Conservation (phyloP, 495 filamentous ascomycete genomes). For the Xylaria flabelliformis region DNA sequence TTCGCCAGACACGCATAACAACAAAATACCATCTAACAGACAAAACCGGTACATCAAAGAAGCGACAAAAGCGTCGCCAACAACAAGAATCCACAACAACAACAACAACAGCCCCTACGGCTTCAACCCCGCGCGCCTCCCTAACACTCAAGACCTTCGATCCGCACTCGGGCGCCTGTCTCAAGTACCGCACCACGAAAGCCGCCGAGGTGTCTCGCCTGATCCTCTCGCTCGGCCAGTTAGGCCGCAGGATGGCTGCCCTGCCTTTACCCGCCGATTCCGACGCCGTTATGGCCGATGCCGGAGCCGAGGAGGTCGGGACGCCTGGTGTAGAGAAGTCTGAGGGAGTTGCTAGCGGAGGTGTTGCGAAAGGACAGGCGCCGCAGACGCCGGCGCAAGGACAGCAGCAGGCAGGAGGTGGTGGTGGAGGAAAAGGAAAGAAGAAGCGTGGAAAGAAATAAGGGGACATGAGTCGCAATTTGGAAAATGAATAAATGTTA, state of each 20-base stretch:
- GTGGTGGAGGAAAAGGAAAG: slow-evolving; percentile 49
- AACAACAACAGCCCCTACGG: slow-evolving; percentile 23
- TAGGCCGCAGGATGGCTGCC: slow-evolving; percentile 68
- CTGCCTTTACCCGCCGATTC: slow-evolving; percentile 58
- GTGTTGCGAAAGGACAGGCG: slow-evolving; percentile 36
- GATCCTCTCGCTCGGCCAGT: slow-evolving; percentile 72
- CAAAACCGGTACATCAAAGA: slow-evolving; percentile 47
- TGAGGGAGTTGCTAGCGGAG: slow-evolving; percentile 31
- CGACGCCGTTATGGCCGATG: slow-evolving; percentile 48
- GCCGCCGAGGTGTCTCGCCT: slow-evolving; percentile 87
- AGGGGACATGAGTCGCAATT: neutral
- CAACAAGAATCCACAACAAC: slow-evolving; percentile 13
- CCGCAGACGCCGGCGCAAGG: slow-evolving; percentile 28
- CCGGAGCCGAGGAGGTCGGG: slow-evolving; percentile 49
- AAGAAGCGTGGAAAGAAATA: slow-evolving; percentile 64
- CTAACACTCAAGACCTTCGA: slow-evolving; percentile 92
- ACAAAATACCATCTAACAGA: slow-evolving; percentile 77
- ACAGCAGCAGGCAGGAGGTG: slow-evolving; percentile 20
- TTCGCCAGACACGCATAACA: slow-evolving; percentile 77
- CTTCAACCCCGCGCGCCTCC: slow-evolving; percentile 58
- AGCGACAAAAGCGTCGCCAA: slow-evolving; percentile 35
- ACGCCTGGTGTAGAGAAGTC: slow-evolving; percentile 31
- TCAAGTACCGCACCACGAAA: slow-evolving; percentile 92
- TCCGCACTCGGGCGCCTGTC: slow-evolving; percentile 74
- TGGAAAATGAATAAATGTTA: neutral